Evolutionary conservation across 106 monocot genomes (phyloP).

Genomic region (Iris macrosiphon): DNA sequence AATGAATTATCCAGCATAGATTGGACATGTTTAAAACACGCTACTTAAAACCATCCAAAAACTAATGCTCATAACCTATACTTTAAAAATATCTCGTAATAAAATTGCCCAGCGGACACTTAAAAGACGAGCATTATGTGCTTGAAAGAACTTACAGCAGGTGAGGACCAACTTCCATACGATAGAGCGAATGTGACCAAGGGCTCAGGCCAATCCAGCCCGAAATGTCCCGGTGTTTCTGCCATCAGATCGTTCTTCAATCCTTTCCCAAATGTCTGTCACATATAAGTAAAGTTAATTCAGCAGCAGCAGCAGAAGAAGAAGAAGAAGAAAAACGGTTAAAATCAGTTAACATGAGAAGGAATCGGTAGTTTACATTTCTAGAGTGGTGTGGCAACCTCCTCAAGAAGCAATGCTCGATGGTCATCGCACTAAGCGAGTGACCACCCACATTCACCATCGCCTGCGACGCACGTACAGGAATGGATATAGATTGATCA

Average conservation of each 20-base stretch:
- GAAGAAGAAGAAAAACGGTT: too few species aligned
- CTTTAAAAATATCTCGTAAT: too few species aligned
- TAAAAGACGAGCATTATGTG: too few species aligned
- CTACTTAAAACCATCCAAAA: too few species aligned
- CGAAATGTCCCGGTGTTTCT: constrained; percentile 34
- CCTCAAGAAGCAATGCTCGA: constrained; percentile 70
- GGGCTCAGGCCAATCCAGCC: constrained; percentile 89
- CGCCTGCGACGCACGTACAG: constrained; percentile 34
- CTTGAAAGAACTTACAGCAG: constrained; percentile 46
- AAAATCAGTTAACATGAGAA: too few species aligned
- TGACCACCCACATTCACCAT: constrained; percentile 79
- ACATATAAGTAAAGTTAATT: neutral
- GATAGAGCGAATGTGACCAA: constrained; percentile 86
- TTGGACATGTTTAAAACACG: too few species aligned
- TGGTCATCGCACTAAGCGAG: constrained; percentile 72
- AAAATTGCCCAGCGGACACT: too few species aligned
- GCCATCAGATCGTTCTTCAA: constrained; percentile 27
- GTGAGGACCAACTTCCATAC: constrained; percentile 93
- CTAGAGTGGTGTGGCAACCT: constrained; percentile 54
- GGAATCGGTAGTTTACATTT: constrained; percentile 32
- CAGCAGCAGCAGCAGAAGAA: too few species aligned
- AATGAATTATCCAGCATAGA: too few species aligned
- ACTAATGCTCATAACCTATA: too few species aligned
- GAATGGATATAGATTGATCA: neutral
- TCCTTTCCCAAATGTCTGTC: constrained; percentile 39